phyloP scores from a whole-genome alignment of 768 basidiomycete species.

The Crucibulum laeve region DNA sequence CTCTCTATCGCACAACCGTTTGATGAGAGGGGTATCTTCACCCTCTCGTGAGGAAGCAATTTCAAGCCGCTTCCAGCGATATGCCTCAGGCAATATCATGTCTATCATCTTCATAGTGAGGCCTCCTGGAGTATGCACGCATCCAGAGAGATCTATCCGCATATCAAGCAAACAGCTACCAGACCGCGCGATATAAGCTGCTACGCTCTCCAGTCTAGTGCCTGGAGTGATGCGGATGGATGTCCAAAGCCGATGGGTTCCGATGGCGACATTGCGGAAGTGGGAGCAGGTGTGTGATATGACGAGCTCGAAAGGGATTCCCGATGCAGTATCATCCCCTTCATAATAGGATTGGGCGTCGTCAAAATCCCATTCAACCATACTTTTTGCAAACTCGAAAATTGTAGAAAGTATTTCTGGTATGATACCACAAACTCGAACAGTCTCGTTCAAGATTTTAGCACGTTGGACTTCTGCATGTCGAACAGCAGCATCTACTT shows the following conservation, averaged over 20 bases:
- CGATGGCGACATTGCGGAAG: constrained; percentile 34
- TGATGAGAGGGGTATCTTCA: constrained; percentile 19
- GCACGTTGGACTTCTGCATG: background rate
- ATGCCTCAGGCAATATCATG: constrained; percentile 23
- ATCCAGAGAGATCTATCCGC: constrained; percentile 17
- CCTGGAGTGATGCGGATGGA: constrained; percentile 22
- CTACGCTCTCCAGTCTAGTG: constrained; percentile 14
- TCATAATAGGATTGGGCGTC: constrained; percentile 4
- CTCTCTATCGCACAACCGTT: constrained; percentile 19
- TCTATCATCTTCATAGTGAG: constrained; percentile 20
- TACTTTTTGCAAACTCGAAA: constrained; percentile 23
- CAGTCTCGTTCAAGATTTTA: background rate
- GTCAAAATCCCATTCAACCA: constrained; percentile 13
- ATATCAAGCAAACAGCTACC: constrained; percentile 24
- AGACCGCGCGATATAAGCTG: constrained; percentile 30
- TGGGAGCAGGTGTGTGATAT: constrained; percentile 33
- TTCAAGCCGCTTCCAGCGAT: constrained; percentile 31
- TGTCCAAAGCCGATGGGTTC: constrained; percentile 36
- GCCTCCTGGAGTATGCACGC: constrained; percentile 2
- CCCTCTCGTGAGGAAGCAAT: constrained; percentile 23
- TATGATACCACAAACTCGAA: constrained; percentile 18
- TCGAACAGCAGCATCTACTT: background rate
- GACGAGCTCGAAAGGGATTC: constrained; percentile 28
- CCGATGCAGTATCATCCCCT: constrained; percentile 1
- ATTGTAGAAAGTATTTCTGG: constrained; percentile 27